phyloP scores from a whole-genome alignment of 2,329 filamentous ascomycete genomes.

The Aspergillus neotritici region DNA sequence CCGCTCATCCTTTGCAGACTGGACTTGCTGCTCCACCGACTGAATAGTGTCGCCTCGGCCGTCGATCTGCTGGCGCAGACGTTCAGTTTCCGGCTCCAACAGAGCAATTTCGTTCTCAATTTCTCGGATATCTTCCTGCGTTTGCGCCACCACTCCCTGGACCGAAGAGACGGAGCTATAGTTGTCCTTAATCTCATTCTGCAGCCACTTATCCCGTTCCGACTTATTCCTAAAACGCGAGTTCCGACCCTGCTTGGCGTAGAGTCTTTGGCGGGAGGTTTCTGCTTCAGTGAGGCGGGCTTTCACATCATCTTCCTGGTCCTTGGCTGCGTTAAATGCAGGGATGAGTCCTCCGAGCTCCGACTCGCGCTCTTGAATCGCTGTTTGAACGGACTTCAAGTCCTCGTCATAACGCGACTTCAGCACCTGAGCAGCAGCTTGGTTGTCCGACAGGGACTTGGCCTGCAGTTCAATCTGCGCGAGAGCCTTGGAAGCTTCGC shows the following conservation, averaged over 20 bases:
- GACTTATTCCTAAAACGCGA: conserved; percentile 82
- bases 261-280: conserved; percentile 68
- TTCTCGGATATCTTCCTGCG: conserved; percentile 71
- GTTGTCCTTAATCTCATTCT: conserved; percentile 72
- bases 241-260: conserved; percentile 86
- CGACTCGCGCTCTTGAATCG: conserved; percentile 69
- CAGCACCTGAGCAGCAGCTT: conserved; percentile 69
- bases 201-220: conserved; percentile 79
- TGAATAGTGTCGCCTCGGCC: conserved; percentile 71
- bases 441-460: conserved; percentile 75
- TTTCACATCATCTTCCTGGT: conserved; percentile 65
- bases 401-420: conserved; percentile 66
- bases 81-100: conserved; percentile 66
- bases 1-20: conserved; percentile 69
- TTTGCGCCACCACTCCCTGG: conserved; percentile 78
- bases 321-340: conserved; percentile 65
- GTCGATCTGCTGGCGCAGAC: conserved; percentile 66
- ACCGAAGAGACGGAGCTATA: conserved; percentile 70
- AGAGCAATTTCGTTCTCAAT: conserved; percentile 66
- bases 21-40: conserved; percentile 65
- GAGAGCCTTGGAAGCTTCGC: conserved; percentile 69
- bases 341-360: conserved; percentile 73
- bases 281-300: conserved; percentile 71
- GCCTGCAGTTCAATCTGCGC: conserved; percentile 83
- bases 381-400: conserved; percentile 63